Evolutionary conservation across 1,284 basidiomycete genomes (phyloP), one percentile per base, ranked within the genome.

Genomic region (Inonotus hispidus): DNA sequence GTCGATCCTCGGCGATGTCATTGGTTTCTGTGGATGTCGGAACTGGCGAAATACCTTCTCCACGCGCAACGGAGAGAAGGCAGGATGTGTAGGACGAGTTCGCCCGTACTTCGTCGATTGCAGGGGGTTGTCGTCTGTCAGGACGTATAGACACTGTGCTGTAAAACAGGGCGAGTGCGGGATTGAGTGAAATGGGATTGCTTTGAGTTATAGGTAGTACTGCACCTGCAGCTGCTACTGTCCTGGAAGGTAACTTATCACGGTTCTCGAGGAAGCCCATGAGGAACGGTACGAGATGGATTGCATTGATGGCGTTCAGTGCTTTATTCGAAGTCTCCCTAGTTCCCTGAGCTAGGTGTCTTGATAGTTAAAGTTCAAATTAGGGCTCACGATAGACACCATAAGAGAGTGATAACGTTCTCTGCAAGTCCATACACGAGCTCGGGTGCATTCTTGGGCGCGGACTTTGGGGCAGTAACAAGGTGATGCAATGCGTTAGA

Each of bases 301-400:
- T 84, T 39, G 85, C 82, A 71, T 95, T 95, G 71, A 96, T 88
- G 16, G 90, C 88, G 67, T 84, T 87, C 66, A 95, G 78, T 3
- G 93, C 92, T 75, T 95, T 95, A 74, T 93, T 92, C 58, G 90
- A 94, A 1, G 93, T 93, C 79, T 94, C 92, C 71, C 92, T 92
- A 79, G 72, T 66, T 73, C 70, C 54, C 69, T 73, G 73, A 73
- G 69, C 67, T 49, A 11, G 41, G 66, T 59, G 53, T 38, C 58
- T 23, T 27, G n/a, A 46, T 27, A 37, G 46, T 32, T 32, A 32
- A 32, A 43, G 6, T 32, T 14, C 23, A 55, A 14, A 35, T 10
- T 56, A 59, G 45, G 14, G 8, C 91, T 82, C 75, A 94, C 92
- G 91, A 91, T 63, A 98, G 80, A 74, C 92, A 94, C 95, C 95